phyloP scores from a whole-genome alignment of 202 grass and related monocot genomes.

The Zoysia matrella region DNA sequence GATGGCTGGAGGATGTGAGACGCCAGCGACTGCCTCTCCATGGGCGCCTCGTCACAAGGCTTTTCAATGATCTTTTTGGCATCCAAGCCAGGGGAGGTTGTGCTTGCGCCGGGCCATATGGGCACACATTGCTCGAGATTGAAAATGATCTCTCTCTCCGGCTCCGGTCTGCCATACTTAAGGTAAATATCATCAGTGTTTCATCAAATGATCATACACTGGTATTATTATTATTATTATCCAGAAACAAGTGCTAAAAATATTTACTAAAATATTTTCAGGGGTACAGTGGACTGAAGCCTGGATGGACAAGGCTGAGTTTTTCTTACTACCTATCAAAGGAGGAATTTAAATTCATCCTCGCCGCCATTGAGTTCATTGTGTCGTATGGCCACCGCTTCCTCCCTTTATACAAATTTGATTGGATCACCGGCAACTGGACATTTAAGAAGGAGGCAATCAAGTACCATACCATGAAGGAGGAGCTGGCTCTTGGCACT shows the following conservation, averaged over 20 bases:
- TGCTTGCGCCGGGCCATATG: slow-evolving; percentile 73
- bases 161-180: slow-evolving; percentile 59
- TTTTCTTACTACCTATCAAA: slow-evolving; percentile 68
- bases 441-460: too few species aligned
- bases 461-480: too few species aligned
- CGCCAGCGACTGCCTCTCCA: slow-evolving; percentile 52
- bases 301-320: slow-evolving; percentile 85
- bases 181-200: slow-evolving; percentile 26
- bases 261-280: slow-evolving; percentile 22
- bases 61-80: slow-evolving; percentile 87
- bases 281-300: slow-evolving; percentile 81
- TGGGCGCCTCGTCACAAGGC: slow-evolving; percentile 65
- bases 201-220: neutral
- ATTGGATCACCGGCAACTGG: too few species aligned
- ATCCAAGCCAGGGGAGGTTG: slow-evolving; percentile 86
- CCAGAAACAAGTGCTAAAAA: too few species aligned
- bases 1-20: neutral
- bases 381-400: slow-evolving; percentile 7
- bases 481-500: too few species aligned
- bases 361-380: slow-evolving; percentile 54
- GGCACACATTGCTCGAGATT: slow-evolving; percentile 61
- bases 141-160: slow-evolving; percentile 51
- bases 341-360: too few species aligned
- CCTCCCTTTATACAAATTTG: too few species aligned
- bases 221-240: too few species aligned